Evolutionary conservation across 192 early-diverging fungal species (phyloP).

Genomic region (Linnemannia elongata): DNA sequence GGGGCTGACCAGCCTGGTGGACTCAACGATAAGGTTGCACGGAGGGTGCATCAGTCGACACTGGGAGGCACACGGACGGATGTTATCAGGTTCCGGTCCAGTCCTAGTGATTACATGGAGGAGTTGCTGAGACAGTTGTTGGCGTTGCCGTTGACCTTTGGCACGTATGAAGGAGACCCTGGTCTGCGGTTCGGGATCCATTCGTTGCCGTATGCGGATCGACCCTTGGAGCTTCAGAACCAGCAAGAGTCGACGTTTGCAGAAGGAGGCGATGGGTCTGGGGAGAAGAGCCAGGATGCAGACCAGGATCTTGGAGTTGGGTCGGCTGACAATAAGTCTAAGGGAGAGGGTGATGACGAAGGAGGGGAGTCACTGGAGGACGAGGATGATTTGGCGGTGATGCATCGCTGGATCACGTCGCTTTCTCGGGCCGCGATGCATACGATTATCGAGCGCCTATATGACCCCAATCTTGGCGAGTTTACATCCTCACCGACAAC

Average conservation of each 20-base stretch:
- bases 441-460: slow-evolving; percentile 43
- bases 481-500: neutral
- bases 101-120: slow-evolving; percentile 77
- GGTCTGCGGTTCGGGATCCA: slow-evolving; percentile 56
- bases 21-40: slow-evolving; percentile 31
- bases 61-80: slow-evolving; percentile 49
- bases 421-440: slow-evolving; percentile 73
- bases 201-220: slow-evolving; percentile 38
- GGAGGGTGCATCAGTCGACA: slow-evolving; percentile 60
- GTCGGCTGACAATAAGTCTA: slow-evolving; percentile 11
- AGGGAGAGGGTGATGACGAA: slow-evolving; percentile 21
- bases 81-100: slow-evolving; percentile 71
- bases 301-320: slow-evolving; percentile 45
- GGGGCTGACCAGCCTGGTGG: slow-evolving; percentile 49
- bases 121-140: slow-evolving; percentile 76
- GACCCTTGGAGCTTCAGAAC: slow-evolving; percentile 21
- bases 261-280: slow-evolving; percentile 73
- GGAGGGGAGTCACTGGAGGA: slow-evolving; percentile 39
- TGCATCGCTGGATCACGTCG: slow-evolving; percentile 78
- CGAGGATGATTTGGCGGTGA: slow-evolving; percentile 60
- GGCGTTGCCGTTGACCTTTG: slow-evolving; percentile 79
- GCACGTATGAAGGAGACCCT: slow-evolving; percentile 74
- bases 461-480: slow-evolving; percentile 45
- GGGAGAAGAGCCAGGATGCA: slow-evolving; percentile 62
- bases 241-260: slow-evolving; percentile 27